phyloP scores from a whole-genome alignment of 148 eudicot species.

The Nyssa sinensis region DNA sequence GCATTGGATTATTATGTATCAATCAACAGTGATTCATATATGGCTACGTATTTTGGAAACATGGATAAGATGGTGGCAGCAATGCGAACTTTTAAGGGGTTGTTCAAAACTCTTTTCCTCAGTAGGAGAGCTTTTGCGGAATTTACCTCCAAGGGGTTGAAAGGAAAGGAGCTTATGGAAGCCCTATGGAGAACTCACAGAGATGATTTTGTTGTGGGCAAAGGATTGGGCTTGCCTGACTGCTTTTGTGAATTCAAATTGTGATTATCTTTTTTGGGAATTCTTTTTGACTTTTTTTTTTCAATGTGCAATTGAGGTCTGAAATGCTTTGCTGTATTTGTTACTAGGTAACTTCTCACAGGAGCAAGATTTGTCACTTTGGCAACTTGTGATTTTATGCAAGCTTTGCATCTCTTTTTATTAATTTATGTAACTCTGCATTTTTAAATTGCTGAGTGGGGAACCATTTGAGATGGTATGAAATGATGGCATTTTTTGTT shows the following conservation, averaged over 20 bases:
- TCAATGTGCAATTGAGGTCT: too few species aligned
- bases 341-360: too few species aligned
- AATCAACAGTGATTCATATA: conserved; percentile 72
- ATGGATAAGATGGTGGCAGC: conserved; percentile 99
- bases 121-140: conserved; percentile 74
- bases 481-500: too few species aligned
- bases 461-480: too few species aligned
- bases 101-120: conserved; percentile 67
- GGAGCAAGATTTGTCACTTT: too few species aligned
- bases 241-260: conserved; percentile 88
- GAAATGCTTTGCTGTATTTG: too few species aligned
- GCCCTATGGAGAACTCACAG: conserved; percentile 72
- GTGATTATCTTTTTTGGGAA: too few species aligned
- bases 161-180: conserved; percentile 48
- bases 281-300: too few species aligned
- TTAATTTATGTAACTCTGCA: too few species aligned
- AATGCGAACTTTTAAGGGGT: conserved; percentile 78
- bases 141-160: conserved; percentile 52
- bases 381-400: too few species aligned
- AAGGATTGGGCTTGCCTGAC: conserved; percentile 89
- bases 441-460: too few species aligned
- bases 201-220: conserved; percentile 75
- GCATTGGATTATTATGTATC: conserved; percentile 89
- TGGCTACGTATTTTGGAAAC: conserved; percentile 92
- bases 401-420: too few species aligned